Percentiles rank a stretch among this genome's conserved stretches.
Evolutionary conservation across 2,329 filamentous ascomycete genomes (phyloP).

Genomic region (Ceratocystis destructans): DNA sequence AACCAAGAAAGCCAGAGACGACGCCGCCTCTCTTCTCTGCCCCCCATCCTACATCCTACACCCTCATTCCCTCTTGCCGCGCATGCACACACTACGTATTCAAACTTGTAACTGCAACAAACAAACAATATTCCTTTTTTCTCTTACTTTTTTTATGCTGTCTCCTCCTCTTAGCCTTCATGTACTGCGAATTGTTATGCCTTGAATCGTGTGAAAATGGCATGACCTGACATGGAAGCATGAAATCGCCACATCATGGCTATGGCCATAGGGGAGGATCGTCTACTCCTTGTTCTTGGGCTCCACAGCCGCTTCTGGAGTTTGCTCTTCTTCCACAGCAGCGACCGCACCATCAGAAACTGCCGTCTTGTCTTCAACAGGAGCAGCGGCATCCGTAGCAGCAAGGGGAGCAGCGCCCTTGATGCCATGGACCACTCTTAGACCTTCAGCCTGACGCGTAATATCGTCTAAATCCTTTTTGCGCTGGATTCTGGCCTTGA

Average conservation of each 20-base stretch:
- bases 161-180: background rate
- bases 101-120: background rate
- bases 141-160: background rate
- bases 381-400: background rate
- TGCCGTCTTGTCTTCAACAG: background rate
- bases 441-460: constrained; percentile 31
- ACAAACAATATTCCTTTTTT: background rate
- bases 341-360: constrained; percentile 10
- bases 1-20: background rate
- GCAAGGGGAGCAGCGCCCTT: constrained; percentile 24
- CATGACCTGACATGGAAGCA: background rate
- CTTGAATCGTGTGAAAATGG: background rate
- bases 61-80: background rate
- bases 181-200: background rate
- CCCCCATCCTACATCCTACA: background rate
- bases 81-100: background rate
- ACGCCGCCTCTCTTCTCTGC: background rate
- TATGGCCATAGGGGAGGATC: background rate
- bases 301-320: background rate
- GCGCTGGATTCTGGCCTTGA: constrained; percentile 35
- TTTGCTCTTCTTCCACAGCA: constrained; percentile 18
- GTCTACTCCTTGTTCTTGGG: constrained; percentile 6
- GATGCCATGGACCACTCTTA: constrained; percentile 35
- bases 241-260: background rate
- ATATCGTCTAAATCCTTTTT: constrained; percentile 34